Evolutionary conservation across 176 grass and related monocot genomes (phyloP).

Genomic region (Oryza officinalis): DNA sequence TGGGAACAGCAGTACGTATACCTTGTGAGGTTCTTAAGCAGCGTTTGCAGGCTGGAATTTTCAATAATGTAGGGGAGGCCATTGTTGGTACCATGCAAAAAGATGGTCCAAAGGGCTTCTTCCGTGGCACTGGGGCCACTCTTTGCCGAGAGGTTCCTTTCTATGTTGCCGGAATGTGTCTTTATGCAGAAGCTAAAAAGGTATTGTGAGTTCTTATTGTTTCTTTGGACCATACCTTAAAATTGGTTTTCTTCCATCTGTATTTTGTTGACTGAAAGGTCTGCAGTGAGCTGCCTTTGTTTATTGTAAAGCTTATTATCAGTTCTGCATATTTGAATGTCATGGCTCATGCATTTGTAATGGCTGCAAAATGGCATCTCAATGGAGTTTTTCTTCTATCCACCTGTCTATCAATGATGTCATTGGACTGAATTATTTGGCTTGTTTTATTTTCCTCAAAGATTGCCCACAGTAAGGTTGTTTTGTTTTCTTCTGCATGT

Average conservation of each 20-base stretch:
- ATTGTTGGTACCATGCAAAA: slow-evolving; percentile 82
- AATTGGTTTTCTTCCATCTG: neutral
- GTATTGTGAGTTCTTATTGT: slow-evolving; percentile 33
- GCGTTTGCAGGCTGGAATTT: slow-evolving; percentile 88
- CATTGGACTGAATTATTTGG: neutral
- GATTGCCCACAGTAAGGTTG: neutral
- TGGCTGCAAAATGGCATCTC: neutral
- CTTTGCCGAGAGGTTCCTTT: slow-evolving; percentile 96
- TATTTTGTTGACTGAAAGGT: neutral
- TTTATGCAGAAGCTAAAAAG: slow-evolving; percentile 98
- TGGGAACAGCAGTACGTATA: slow-evolving; percentile 89
- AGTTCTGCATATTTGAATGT: neutral
- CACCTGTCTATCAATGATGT: neutral
- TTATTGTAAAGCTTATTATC: neutral
- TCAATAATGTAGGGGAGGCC: slow-evolving; percentile 91
- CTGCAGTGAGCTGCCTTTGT: slow-evolving; percentile 7
- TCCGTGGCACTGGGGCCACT: slow-evolving; percentile 92
- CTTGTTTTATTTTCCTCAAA: neutral
- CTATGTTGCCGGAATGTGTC: slow-evolving; percentile 94
- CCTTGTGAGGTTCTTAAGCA: slow-evolving; percentile 95
- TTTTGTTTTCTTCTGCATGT: neutral
- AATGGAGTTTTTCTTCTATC: neutral
- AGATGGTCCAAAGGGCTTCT: slow-evolving; percentile 85
- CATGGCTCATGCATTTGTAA: neutral
- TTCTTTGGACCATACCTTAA: neutral